Evolutionary conservation across 371 early-diverging fungal species (phyloP).

Genomic region (Modicella reniformis): DNA sequence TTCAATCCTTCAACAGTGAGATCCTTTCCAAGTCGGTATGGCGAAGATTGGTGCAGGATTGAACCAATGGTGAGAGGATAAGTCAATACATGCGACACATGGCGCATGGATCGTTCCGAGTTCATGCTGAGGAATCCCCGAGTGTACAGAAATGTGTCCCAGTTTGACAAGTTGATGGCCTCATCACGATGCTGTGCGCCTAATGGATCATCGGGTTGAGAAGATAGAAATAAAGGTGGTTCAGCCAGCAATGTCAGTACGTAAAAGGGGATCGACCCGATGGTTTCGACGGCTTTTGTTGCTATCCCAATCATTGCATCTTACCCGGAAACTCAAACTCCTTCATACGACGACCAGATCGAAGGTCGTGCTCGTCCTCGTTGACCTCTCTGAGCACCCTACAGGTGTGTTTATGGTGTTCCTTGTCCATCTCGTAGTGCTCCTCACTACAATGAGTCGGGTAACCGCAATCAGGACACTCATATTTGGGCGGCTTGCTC

Average conservation of each 20-base stretch:
- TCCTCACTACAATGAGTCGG: slow-evolving; percentile 85
- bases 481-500: slow-evolving; percentile 65
- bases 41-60: slow-evolving; percentile 77
- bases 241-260: neutral
- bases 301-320: too few species aligned
- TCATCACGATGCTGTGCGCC: slow-evolving; percentile 81
- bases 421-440: slow-evolving; percentile 74
- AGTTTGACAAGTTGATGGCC: slow-evolving; percentile 80
- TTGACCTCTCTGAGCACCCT: slow-evolving; percentile 73
- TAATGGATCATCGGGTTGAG: slow-evolving; percentile 23
- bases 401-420: slow-evolving; percentile 70
- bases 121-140: slow-evolving; percentile 83
- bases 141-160: slow-evolving; percentile 87
- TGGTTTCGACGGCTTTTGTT: too few species aligned
- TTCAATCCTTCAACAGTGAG: slow-evolving; percentile 80
- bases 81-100: slow-evolving; percentile 83
- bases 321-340: slow-evolving; percentile 87
- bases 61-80: slow-evolving; percentile 88
- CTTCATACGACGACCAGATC: slow-evolving; percentile 78
- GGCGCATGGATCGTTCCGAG: slow-evolving; percentile 79
- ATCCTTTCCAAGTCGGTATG: slow-evolving; percentile 73
- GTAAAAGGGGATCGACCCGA: neutral
- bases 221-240: slow-evolving; percentile 2
- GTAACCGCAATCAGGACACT: slow-evolving; percentile 86
- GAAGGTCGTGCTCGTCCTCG: slow-evolving; percentile 87